Base-by-base conservation (phyloP, 805 yeast genomes). In the Starmerella bombi region DNA sequence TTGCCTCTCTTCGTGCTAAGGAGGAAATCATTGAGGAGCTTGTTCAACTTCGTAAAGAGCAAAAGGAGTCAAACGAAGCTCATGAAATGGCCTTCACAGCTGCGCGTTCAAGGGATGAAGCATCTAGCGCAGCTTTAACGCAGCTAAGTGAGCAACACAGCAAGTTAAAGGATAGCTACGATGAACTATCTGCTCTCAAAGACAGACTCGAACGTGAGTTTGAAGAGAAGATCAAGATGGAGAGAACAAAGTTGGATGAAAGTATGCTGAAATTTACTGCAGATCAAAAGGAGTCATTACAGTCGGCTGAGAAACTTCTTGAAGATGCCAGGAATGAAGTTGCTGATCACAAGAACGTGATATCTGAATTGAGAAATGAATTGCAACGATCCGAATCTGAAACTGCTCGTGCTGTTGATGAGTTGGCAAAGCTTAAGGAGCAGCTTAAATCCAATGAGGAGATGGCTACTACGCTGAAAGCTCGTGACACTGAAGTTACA, bases 1-100 rank as follows among this genome's bases (percentile, higher is more conserved):
- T 64, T 33, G 51, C 53, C 1, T 47, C 54, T 12, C 54, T 69
- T 10, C 62, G 63, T 32, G 44, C 47, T 15, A 64, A 64, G 43
- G 64, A 62, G 46, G 39, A 52, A 14, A 48, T 47, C 5, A 48
- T 59, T 10, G 48, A 46, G 19, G 45, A 51, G 25, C 59, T 59
- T 36, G 60, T 66, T 35, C 48, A 25, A 12, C 42, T 25, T 9
- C 22, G 15, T 2, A 22, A 23, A n/a, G 44, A 35, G 28, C 30
- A 28, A 8, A 32, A 33, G 14, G 48, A 44, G 32, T 38, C 23
- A 9, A 36, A 25, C 3, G 45, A 38, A 27, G 48, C 43, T 4
- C 43, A 47, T 21, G 48, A 38, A 28, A 30, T 35, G 4, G 48
- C 50, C 2, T 17, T 41, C 10, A 27, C 28, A 3, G 32, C 38